Base-by-base conservation (phyloP, 2,329 filamentous ascomycete genomes). In the Claviceps monticola region DNA sequence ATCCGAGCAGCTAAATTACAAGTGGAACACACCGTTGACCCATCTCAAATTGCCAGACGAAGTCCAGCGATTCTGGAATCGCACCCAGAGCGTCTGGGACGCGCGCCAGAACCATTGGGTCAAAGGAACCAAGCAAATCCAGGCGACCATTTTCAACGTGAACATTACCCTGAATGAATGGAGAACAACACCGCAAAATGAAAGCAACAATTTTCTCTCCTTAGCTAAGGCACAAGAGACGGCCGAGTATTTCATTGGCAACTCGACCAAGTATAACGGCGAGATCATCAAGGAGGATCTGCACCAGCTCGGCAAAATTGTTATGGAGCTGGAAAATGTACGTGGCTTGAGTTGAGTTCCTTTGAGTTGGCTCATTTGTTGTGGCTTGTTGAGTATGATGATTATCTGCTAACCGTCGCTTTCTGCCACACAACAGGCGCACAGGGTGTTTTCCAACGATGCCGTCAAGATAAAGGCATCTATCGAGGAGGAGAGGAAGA, bases 281-380 rank as follows among this genome's bases (percentile, higher is more conserved):
- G 46, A 49, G 2, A 46, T 52, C 23, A 49, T 46, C 8, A 49
- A 52, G 34, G 46, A 52, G 17, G 51, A 52, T 36, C 26, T 52
- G 46, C 34, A 46, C 17, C 13, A 46, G 4, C 14, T 52, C 23
- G 43, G 17, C 2, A 34, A 49, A 21, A 36, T 52, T 3, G 34
- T 49, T 7, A 2, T 41, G 21, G 46, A 49, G 9, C 21, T 52
- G 37, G 39, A 52, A 17, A n/a, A 49, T 23, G 51, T 52, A 41
- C 26, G 46, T 44, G 26, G 7, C 26, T 29, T 9, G 26, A 29
- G 2, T 29, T 9, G 26, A 29, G 2, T 29, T 29, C 6, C n/a
- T 38, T 7, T 7, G 2, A 17, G 29, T 4, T 29, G 2, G 4
- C 7, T 2, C 6, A 11, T 34, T 19, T 19, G 16, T 19, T 19